Evolutionary conservation across 2,329 filamentous ascomycete species (phyloP).

Genomic region (Aspergillus costaricaensis): DNA sequence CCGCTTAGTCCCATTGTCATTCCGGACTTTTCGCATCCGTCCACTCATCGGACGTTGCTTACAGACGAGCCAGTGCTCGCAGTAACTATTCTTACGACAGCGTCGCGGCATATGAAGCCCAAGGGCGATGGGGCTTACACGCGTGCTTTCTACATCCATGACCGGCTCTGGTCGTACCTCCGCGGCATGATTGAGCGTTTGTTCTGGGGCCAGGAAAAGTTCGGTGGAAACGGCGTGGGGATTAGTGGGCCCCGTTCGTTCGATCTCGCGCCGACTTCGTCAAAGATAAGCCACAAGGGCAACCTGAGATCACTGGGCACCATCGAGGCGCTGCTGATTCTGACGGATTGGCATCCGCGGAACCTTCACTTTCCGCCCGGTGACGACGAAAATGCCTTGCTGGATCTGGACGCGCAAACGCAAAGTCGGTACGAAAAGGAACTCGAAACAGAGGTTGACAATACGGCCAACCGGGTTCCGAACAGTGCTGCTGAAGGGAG

Average conservation of each 20-base stretch:
- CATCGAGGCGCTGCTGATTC: conserved; percentile 87
- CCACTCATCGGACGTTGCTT: conserved; percentile 75
- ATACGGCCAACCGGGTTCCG: conserved; percentile 48
- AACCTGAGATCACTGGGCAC: conserved; percentile 88
- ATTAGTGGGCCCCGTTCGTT: conserved; percentile 70
- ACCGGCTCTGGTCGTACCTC: conserved; percentile 92
- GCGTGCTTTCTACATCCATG: conserved; percentile 86
- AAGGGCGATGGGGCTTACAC: conserved; percentile 78
- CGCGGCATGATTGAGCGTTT: conserved; percentile 93
- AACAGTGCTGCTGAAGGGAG: conserved; percentile 72
- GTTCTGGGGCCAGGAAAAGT: conserved; percentile 94
- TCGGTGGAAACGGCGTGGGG: conserved; percentile 67
- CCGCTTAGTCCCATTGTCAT: conserved; percentile 92
- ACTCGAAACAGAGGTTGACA: conserved; percentile 43
- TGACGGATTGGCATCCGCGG: conserved; percentile 96
- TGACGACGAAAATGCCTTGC: conserved; percentile 65
- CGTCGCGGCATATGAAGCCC: conserved; percentile 81
- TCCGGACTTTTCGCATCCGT: conserved; percentile 82
- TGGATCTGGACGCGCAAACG: conserved; percentile 69
- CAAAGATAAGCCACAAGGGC: conserved; percentile 61
- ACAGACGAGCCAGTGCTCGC: conserved; percentile 91
- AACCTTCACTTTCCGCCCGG: conserved; percentile 86
- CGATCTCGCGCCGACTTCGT: conserved; percentile 60
- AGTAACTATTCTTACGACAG: conserved; percentile 86
- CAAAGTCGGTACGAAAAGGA: conserved; percentile 56